Conservation (phyloP, 768 basidiomycete species). For the Boletales sp. region DNA sequence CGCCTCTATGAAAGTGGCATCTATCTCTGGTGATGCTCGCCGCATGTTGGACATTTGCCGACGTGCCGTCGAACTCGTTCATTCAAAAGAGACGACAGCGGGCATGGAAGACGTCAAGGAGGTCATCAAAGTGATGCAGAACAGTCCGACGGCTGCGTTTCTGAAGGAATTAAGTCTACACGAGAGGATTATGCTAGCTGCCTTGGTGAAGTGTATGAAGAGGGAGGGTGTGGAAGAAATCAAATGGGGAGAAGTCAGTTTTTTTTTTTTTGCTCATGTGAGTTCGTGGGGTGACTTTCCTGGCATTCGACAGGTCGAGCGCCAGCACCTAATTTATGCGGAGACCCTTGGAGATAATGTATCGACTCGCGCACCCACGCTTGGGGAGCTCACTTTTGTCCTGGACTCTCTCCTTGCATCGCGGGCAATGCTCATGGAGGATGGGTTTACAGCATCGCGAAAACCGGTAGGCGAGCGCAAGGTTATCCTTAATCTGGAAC, state of each 20-base stretch:
- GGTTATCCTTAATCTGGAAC: slow-evolving; percentile 80
- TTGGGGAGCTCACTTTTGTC: slow-evolving; percentile 62
- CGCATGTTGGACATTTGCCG: slow-evolving; percentile 91
- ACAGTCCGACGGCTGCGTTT: slow-evolving; percentile 84
- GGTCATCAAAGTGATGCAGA: slow-evolving; percentile 84
- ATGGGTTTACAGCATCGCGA: slow-evolving; percentile 48
- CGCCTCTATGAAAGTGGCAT: slow-evolving; percentile 74
- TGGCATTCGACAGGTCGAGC: slow-evolving; percentile 48
- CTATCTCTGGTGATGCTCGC: slow-evolving; percentile 90
- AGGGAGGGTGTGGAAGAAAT: slow-evolving; percentile 87
- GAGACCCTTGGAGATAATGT: slow-evolving; percentile 60
- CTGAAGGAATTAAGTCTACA: slow-evolving; percentile 81
- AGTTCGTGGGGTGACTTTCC: neutral
- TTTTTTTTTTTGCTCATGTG: slow-evolving; percentile 6
- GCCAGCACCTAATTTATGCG: slow-evolving; percentile 73
- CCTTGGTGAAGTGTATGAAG: slow-evolving; percentile 77
- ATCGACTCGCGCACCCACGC: slow-evolving; percentile 53
- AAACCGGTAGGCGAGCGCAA: slow-evolving; percentile 65
- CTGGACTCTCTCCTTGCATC: slow-evolving; percentile 75
- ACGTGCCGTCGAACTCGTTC: slow-evolving; percentile 82
- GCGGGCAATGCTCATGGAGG: slow-evolving; percentile 72
- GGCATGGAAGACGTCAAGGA: slow-evolving; percentile 68
- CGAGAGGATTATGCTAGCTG: slow-evolving; percentile 83
- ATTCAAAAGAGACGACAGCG: slow-evolving; percentile 48
- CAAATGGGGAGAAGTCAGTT: slow-evolving; percentile 71